Conservation (phyloP, 331 rosid species). For the Telfairia occidentalis region DNA sequence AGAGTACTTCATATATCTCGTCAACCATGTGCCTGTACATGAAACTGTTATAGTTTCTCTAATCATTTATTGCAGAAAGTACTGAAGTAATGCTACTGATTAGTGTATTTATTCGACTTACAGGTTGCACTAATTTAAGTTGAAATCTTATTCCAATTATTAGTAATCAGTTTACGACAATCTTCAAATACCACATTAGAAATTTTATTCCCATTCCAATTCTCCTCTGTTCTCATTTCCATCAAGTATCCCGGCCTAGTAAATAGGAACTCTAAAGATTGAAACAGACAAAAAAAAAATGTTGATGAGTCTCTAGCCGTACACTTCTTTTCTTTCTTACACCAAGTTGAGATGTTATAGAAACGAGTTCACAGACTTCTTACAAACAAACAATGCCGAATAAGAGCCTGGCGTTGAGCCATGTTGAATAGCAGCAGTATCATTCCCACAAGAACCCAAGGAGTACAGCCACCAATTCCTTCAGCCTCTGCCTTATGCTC, state of each 20-base stretch:
- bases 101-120: neutral
- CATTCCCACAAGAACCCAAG: constrained; percentile 9
- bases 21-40: neutral
- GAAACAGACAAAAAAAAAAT: neutral
- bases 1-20: neutral
- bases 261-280: no score
- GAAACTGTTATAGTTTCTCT: neutral
- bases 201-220: no score
- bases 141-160: neutral
- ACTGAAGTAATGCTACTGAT: neutral
- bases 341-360: neutral
- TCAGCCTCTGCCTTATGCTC: neutral
- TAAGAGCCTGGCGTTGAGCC: constrained; percentile 7
- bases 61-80: neutral
- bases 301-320: neutral
- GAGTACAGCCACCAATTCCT: neutral
- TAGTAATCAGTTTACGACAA: neutral
- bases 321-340: neutral
- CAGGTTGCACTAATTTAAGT: neutral
- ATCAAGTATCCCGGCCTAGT: no score
- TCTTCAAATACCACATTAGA: no score
- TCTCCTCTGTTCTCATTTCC: no score
- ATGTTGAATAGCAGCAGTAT: neutral
- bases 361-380: neutral
- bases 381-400: constrained; percentile 7